A percentile compares a stretch with the other conserved stretches of the same genome.
These are phyloP conservation scores for Myriosclerotinia scirpicola DNA, from an alignment of 2,329 filamentous ascomycete genomes.

Conservation along the genomic window DNA sequence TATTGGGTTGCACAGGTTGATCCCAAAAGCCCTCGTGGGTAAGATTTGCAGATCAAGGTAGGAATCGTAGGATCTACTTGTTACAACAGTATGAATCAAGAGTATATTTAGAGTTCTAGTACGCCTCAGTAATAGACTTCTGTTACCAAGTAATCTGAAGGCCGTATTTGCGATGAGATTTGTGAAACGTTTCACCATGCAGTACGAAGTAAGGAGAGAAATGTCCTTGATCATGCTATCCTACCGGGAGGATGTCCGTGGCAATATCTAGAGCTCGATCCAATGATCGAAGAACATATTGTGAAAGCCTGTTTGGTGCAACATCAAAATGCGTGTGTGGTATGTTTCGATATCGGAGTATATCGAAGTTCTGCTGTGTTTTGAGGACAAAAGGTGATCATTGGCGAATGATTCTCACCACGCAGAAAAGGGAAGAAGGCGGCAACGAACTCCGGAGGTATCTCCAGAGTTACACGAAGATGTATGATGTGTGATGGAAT, in stretches of 20 bases:
- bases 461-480: not conserved
- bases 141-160: not conserved
- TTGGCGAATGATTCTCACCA: not conserved
- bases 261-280: not conserved
- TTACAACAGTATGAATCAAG: not conserved
- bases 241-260: not conserved
- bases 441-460: not conserved
- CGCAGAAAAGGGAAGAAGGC: not conserved
- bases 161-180: not conserved
- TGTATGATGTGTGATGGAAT: not conserved
- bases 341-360: not conserved
- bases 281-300: not conserved
- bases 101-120: not conserved
- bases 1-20: not conserved
- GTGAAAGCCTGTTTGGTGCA: not conserved
- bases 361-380: not conserved
- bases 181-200: not conserved
- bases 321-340: not conserved
- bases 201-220: not conserved
- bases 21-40: not conserved
- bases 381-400: not conserved
- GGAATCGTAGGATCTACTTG: no score
- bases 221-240: no score
- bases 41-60: not conserved
- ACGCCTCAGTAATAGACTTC: not conserved